Evolutionary conservation across 257 asterid genomes (phyloP).

Genomic region (Solanum stenotomum): DNA sequence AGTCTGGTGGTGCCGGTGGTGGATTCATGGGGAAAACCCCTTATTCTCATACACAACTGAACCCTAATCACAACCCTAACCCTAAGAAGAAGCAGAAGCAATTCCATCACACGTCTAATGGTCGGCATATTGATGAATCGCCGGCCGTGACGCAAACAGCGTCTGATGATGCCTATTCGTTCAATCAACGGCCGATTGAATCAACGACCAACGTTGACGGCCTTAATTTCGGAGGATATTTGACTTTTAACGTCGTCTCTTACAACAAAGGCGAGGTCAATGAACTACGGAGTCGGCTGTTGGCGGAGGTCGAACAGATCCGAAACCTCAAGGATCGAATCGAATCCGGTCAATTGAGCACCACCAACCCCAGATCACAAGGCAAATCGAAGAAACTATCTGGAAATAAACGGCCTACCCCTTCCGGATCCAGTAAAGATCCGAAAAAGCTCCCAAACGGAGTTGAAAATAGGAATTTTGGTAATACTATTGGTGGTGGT

Average conservation of each 20-base stretch:
- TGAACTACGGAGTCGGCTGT: conserved; percentile 54
- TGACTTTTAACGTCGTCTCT: conserved; percentile 41
- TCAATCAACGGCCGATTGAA: conserved; percentile 44
- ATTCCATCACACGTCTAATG: conserved; percentile 41
- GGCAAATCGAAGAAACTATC: conserved; percentile 38
- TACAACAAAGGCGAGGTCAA: conserved; percentile 45
- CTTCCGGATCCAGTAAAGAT: conserved; percentile 35
- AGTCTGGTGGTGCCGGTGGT: conserved; percentile 26
- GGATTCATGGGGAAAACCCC: conserved; percentile 76
- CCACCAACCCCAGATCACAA: conserved; percentile 42
- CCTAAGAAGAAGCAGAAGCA: conserved; percentile 76
- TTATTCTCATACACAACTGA: conserved; percentile 44
- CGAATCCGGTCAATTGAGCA: conserved; percentile 50
- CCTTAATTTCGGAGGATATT: conserved; percentile 45
- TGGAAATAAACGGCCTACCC: conserved; percentile 38
- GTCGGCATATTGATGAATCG: conserved; percentile 30
- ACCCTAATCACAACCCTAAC: conserved; percentile 62
- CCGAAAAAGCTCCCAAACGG: conserved; percentile 23
- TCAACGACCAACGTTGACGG: conserved; percentile 39
- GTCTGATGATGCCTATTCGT: conserved; percentile 91
- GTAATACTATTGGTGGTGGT: background rate
- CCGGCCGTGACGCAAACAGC: conserved; percentile 72
- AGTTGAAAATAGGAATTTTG: conserved; percentile 16
- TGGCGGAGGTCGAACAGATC: conserved; percentile 70
- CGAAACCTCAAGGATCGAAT: conserved; percentile 60